phyloP scores from a whole-genome alignment of 1,284 basidiomycete species.

The Melampsora larici-populina region DNA sequence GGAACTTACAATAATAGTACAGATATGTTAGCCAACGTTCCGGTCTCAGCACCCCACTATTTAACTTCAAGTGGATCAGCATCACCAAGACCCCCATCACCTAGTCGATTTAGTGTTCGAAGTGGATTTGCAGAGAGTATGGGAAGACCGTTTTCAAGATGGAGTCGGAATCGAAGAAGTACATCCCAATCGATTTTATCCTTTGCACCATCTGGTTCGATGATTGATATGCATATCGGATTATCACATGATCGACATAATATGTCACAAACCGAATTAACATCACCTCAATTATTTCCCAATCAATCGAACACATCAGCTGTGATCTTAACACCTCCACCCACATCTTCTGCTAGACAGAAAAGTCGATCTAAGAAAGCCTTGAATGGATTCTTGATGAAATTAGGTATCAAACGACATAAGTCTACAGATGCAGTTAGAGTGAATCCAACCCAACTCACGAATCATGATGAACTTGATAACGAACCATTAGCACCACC shows the following conservation, averaged over 20 bases:
- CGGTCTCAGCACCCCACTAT: background rate
- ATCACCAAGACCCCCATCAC: conserved; percentile 18
- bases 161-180: conserved; percentile 43
- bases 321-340: background rate
- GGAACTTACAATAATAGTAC: background rate
- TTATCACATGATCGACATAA: conserved; percentile 48
- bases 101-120: conserved; percentile 23
- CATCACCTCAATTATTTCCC: background rate
- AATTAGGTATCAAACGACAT: background rate
- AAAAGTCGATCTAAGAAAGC: background rate
- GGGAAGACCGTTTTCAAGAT: conserved; percentile 14
- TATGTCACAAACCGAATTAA: background rate
- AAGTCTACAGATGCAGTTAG: background rate
- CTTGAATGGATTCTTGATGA: background rate
- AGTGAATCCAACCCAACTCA: background rate
- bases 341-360: background rate
- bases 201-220: conserved; percentile 54
- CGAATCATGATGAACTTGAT: background rate
- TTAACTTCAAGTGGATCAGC: background rate
- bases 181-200: conserved; percentile 50
- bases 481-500: conserved; percentile 33
- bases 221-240: conserved; percentile 57
- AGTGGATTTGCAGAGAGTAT: conserved; percentile 25
- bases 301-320: background rate
- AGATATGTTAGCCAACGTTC: background rate